Conservation (phyloP, 2,329 filamentous ascomycete species). For the Mycosphaerella sp. region DNA sequence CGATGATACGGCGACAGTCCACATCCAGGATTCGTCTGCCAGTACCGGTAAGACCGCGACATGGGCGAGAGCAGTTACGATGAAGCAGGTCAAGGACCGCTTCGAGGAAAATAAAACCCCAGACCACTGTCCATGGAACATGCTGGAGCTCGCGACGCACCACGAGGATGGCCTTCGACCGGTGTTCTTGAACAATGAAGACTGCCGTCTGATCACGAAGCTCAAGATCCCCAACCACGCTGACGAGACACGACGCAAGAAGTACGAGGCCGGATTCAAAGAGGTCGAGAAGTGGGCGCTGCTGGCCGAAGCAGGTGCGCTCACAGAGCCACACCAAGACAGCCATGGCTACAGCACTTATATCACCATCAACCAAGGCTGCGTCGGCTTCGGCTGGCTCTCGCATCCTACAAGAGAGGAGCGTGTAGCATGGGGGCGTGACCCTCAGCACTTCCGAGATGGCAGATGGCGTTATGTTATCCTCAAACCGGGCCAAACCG, state of each 20-base stretch:
- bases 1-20: constrained; percentile 26
- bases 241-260: constrained; percentile 26
- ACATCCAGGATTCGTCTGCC: constrained; percentile 28
- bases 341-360: constrained; percentile 33
- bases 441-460: constrained; percentile 19
- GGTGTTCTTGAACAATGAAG: constrained; percentile 29
- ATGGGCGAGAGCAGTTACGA: constrained; percentile 16
- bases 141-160: constrained; percentile 31
- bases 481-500: constrained; percentile 28
- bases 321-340: constrained; percentile 33
- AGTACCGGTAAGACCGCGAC: constrained; percentile 9
- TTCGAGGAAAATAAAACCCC: constrained; percentile 12
- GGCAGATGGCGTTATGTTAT: constrained; percentile 30
- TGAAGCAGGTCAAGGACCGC: constrained; percentile 27
- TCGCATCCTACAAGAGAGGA: constrained; percentile 24
- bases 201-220: constrained; percentile 31
- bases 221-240: constrained; percentile 26
- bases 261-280: constrained; percentile 29
- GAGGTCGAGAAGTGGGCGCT: constrained; percentile 34
- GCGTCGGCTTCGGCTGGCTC: constrained; percentile 31
- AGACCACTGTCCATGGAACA: constrained; percentile 27
- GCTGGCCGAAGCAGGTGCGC: constrained; percentile 30
- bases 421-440: constrained; percentile 23
- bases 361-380: constrained; percentile 31
- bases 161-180: constrained; percentile 31